Base-by-base conservation (phyloP, 148 eudicot genomes). In the Amaranthus hypochondriacus region DNA sequence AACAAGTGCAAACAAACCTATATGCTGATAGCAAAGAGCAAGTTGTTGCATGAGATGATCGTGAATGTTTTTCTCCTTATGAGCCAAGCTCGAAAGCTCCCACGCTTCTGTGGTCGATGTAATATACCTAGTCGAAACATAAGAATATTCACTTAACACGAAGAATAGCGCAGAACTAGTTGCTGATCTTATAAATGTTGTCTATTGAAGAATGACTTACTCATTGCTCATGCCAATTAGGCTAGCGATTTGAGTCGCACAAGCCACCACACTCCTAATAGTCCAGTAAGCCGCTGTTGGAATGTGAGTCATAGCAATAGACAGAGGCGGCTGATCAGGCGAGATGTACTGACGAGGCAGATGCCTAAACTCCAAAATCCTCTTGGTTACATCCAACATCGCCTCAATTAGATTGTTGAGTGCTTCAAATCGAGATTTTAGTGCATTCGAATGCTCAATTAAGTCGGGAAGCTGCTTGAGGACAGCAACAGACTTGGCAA, bases 261-360 rank as follows among this genome's bases (percentile, higher is more conserved):
- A 86, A 47, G 91, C 92, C 42, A 96, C 95, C 70, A 92, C 78
- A 73, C 96, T 92, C 63, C 96, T 72, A 44, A 96, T 90, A 66
- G 93, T 86, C 99, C 99, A 96, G 73, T 96, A 96, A 51, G 96
- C 94, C 73, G 97, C 99, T 74, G 87, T 80, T 0, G 99, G 99
- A 66, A 92, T 80, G 74, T 85, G 91, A 69, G 87, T 78, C 72
- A 84, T 78, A 53, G 91, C 95, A 15, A 75, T 57, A 0, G 86
- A 71, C 85, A 86, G 67, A 15, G 97, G 92, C 6, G 92, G 92
- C 11, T 79, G 80, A 9, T 96, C 99, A 44, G 84, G 74, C 0
- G 90, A 79, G 15, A 96, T 89, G 73, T 92, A 90, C 62, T 92
- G 90, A 4, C 72, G 66, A 1, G 99, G 97, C 48, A 96, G 86